Evolutionary conservation across 192 early-diverging fungal genomes (phyloP).

Genomic region (Pilaira anomala): DNA sequence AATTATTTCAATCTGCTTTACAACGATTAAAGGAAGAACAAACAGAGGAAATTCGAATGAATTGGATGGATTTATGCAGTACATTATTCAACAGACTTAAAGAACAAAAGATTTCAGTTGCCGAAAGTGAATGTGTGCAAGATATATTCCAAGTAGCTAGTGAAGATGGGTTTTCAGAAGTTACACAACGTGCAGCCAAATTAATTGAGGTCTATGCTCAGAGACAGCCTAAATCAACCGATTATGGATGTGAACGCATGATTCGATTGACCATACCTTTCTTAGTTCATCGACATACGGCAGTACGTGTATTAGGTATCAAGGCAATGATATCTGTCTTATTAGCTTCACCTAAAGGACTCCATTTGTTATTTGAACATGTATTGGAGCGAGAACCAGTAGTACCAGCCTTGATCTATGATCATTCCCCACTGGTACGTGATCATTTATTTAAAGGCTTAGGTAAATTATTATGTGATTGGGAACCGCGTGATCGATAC

Average conservation of each 20-base stretch:
- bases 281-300: conserved; percentile 8
- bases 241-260: conserved; percentile 7
- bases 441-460: neutral
- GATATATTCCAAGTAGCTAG: neutral
- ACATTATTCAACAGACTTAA: neutral
- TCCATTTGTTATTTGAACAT: conserved; percentile 3
- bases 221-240: conserved; percentile 1
- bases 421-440: conserved; percentile 9
- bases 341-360: conserved; percentile 2
- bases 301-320: conserved; percentile 19
- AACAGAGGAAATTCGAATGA: conserved; percentile 17
- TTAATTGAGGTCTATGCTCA: neutral
- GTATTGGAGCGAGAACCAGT: neutral
- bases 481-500: conserved; percentile 13
- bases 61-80: conserved; percentile 12
- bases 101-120: neutral
- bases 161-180: conserved; percentile 8
- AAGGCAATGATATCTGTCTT: neutral
- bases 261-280: conserved; percentile 6
- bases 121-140: neutral
- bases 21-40: neutral
- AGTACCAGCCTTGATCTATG: conserved; percentile 1
- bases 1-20: neutral
- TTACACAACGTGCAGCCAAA: conserved; percentile 2
- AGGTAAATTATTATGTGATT: conserved; percentile 7